Conservation (phyloP, 768 basidiomycete species). For the Suillus subalutaceus region DNA sequence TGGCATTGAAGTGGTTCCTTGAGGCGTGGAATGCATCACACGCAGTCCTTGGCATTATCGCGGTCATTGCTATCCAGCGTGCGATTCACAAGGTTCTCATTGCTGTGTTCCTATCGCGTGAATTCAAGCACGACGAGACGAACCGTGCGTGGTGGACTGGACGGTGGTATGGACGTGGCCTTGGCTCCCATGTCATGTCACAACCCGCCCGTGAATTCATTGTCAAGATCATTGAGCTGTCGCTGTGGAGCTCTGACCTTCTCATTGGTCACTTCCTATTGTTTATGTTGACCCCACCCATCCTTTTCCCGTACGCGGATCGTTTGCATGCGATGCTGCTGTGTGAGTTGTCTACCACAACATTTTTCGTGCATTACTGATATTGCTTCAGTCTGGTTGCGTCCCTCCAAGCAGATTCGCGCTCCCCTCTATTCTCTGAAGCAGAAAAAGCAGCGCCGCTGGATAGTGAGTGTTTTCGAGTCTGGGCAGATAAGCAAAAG, state of each 20-base stretch:
- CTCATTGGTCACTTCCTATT: conserved; percentile 84
- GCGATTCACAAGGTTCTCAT: conserved; percentile 94
- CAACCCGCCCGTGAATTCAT: conserved; percentile 97
- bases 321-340: conserved; percentile 88
- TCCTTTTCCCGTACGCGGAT: conserved; percentile 90
- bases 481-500: conserved; percentile 5
- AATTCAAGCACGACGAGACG: conserved; percentile 99
- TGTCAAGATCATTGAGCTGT: conserved; percentile 97
- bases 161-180: conserved; percentile 93
- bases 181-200: conserved; percentile 91
- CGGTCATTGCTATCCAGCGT: conserved; percentile 90
- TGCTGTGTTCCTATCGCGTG: conserved; percentile 90
- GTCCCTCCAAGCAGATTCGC: conserved; percentile 92
- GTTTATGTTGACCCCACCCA: conserved; percentile 88
- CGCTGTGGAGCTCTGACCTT: conserved; percentile 94
- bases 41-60: conserved; percentile 90
- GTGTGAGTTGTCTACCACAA: conserved; percentile 55
- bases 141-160: conserved; percentile 99
- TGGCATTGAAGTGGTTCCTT: conserved; percentile 79
- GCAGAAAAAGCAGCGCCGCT: conserved; percentile 86
- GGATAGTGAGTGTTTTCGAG: conserved; percentile 64
- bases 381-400: conserved; percentile 77
- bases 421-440: conserved; percentile 89
- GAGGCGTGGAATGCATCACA: conserved; percentile 92
- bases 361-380: conserved; percentile 18